These are phyloP conservation scores for Ensete ventricosum DNA, from an alignment of 176 grass and related monocot species.

Conservation along the genomic window DNA sequence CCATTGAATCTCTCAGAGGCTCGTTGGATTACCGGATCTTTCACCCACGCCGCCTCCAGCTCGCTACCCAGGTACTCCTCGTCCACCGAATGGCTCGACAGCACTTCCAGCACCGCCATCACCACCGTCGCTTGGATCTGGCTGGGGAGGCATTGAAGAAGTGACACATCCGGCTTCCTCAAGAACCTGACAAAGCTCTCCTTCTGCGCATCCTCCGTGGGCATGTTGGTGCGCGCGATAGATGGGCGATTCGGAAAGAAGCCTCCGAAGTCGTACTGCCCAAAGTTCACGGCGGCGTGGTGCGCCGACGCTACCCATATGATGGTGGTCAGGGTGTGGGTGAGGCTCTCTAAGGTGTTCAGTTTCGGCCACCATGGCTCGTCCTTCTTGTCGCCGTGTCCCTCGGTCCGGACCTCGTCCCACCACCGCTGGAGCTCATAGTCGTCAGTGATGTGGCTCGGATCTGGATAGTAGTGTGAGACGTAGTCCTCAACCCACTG, in stretches of 20 bases:
- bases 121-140: constrained; percentile 62
- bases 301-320: constrained; percentile 87
- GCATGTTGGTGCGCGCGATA: constrained; percentile 65
- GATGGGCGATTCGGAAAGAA: constrained; percentile 73
- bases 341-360: constrained; percentile 32
- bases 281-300: constrained; percentile 81
- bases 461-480: constrained; percentile 37
- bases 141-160: constrained; percentile 49
- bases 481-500: constrained; percentile 60
- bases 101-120: constrained; percentile 52
- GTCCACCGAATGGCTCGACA: constrained; percentile 64
- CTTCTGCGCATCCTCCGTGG: constrained; percentile 32
- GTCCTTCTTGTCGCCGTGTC: constrained; percentile 69
- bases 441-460: constrained; percentile 28
- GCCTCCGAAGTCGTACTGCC: constrained; percentile 60
- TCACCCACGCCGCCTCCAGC: constrained; percentile 35
- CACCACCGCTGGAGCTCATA: constrained; percentile 64
- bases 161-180: constrained; percentile 41
- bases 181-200: constrained; percentile 23
- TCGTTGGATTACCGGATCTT: constrained; percentile 25
- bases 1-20: constrained; percentile 18
- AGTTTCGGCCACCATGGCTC: constrained; percentile 53
- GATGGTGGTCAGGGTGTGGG: constrained; percentile 53
- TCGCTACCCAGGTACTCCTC: constrained; percentile 68
- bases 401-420: constrained; percentile 47